Base-by-base conservation (phyloP, 1,284 basidiomycete genomes). In the Irpex sp. region DNA sequence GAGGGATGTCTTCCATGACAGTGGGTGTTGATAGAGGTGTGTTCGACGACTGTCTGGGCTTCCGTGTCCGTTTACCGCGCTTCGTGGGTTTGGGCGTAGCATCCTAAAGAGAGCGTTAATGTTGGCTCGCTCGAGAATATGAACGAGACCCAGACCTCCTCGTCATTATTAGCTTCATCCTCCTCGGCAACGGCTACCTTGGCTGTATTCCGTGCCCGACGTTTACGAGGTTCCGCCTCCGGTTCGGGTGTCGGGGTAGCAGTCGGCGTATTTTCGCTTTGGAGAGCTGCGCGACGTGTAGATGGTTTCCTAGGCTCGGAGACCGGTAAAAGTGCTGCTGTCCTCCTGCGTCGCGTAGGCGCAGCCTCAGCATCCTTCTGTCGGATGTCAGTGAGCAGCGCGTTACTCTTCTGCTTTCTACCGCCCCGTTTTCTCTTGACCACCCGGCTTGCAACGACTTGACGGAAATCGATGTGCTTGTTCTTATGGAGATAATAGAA, bases 401-500 rank as follows among this genome's bases (percentile, higher is more conserved):
- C 91, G 69, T 90, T 92, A 59, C 89, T 89, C 74, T 88, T 90
- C 76, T 87, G 85, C 76, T 89, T 92, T 60, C 84, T 76, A 8
- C 86, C 79, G n/a, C 83, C 80, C 60, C 79, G 81, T 65, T 82
- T 83, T 59, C 88, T 81, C 71, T 88, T 88, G 62, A 82, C 85
- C 1, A 83, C 83, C 69, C 84, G 84, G 69, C 82, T 83, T 59
- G 84, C 77, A 19, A 93, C 81, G 9, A 88, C 84, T 69, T 89
- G 84, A 61, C 93, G 88, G 78, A 95, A 97, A 76, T 96, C 91
- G 71, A 95, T 89, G 50, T 83, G 76, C 69, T 83, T 83, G 77
- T 97, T 94, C 83, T 98, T 98, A 78, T 95, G 94, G 63, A 97
- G 81, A 77, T 98, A 98, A 77, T 98, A 98, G 77, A 89, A 97